Base-by-base conservation (phyloP, 352 stramenopile genomes). In the Pythium sukuiense region DNA sequence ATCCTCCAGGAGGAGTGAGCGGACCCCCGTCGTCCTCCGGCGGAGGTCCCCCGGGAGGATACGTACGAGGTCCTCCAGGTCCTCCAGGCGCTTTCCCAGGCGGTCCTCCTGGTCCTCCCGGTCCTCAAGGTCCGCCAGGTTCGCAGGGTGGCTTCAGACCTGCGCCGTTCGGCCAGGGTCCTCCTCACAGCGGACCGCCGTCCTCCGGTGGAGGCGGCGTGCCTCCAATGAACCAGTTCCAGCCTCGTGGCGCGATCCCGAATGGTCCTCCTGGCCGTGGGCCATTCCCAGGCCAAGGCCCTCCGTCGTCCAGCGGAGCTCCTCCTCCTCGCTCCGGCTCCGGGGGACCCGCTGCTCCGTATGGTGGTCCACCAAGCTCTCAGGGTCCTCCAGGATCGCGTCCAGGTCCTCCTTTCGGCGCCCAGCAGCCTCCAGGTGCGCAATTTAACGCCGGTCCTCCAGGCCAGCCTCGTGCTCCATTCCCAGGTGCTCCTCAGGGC, bases 151-250 rank as follows among this genome's bases (percentile, higher is more conserved):
- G 55, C 16, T 62, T 30, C 35, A 58, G 52, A 16, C 65, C 59
- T 14, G 30, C 30, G 13, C 64, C 58, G 24, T 59, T 59, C 39
- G 53, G 35, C 11, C 59, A 66, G 20, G 56, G 55, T 53, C 64
- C 69, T 39, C 76, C 46, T 2, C 50, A 24, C 18, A 48, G 26
- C 16, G 65, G 65, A 11, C 73, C 65, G n/a, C 83, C 74, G 7
- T 77, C 77, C 9, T 73, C 74, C n/a, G 72, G 71, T 24, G 70
- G 70, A 20, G 55, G 71, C 32, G 11, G 48, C 60, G 37, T 54
- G 7, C 76, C 76, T 12, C 78, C 79, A 35, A 64, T 81, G 61
- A 86, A 78, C 62, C 71, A 85, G 50, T 80, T 76, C 48, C 59
- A 70, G 49, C 73, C 76, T 49, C 63, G 70, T 53, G 73, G 70